Base-by-base conservation (phyloP, 768 basidiomycete species). In the Tulasnella sp. region DNA sequence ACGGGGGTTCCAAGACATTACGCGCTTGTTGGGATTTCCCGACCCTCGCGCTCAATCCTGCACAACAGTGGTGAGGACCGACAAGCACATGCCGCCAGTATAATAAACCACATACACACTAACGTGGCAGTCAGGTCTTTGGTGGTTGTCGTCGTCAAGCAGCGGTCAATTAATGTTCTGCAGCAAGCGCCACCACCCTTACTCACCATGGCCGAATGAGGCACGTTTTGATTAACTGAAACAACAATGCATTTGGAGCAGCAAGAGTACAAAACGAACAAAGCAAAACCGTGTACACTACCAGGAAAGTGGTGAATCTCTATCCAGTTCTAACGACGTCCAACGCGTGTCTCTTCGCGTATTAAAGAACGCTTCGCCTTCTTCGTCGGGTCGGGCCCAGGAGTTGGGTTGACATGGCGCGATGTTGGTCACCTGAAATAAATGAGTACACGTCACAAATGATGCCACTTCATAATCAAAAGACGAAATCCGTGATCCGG, bases 351-450 rank as follows among this genome's bases (percentile, higher is more conserved):
- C 77, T 48, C 78, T 74, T 59, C 77, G 73, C 3, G 86, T 84
- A 59, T 75, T 73, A 59, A 94, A 68, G 67, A 79, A 88, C 1
- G 91, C 75, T 64, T 86, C 80, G n/a, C 73, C 78, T 9, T 70
- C 72, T 14, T 75, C 75, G 49, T 71, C 58, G n/a, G 65, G 68
- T 37, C 73, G 75, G 78, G 84, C 83, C 87, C 89, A 90, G 15
- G 86, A 78, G 3, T 72, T 77, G 5, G 68, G 71, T 34, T 86
- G 80, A 15, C 76, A 80, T 5, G 89, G 89, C 25, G 77, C 65
- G 55, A 91, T 62, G 65, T 88, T 90, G 17, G 84, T 84, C 4
- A 84, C 68, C 76, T 77, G 49, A n/a, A 19, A 15, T 8, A 27
- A 9, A 27, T 8, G 2, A 36, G 12, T 15, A 7, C 34, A 14